A percentile compares a stretch with the other conserved stretches of the same genome.
Conservation (phyloP, 1,139 yeast genomes). For the Hansenula anomala region DNA sequence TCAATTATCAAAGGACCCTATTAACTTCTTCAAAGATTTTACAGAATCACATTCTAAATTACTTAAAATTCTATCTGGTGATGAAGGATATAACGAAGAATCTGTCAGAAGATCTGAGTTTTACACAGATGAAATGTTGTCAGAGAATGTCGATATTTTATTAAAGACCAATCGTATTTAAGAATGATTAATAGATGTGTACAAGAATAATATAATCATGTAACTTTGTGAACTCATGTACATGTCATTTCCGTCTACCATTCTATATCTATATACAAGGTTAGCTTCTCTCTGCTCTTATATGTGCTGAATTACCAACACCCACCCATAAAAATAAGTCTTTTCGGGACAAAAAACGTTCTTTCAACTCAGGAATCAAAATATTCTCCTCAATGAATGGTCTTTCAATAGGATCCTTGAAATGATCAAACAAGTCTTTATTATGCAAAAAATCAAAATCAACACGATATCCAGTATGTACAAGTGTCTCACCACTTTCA, state of each 20-base stretch:
- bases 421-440: not conserved
- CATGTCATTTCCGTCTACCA: too few relatives aligned
- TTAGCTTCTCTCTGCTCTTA: too few relatives aligned
- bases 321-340: not conserved
- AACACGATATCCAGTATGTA: not conserved
- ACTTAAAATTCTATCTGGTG: slow-evolving; percentile 66
- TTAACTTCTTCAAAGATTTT: slow-evolving; percentile 68
- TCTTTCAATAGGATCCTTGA: not conserved
- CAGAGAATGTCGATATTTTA: slow-evolving; percentile 72
- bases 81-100: slow-evolving; percentile 89
- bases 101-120: slow-evolving; percentile 78
- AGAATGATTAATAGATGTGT: not conserved
- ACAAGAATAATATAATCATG: too few relatives aligned
- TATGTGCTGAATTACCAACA: too few relatives aligned
- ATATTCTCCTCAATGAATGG: not conserved
- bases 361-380: not conserved
- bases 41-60: slow-evolving; percentile 71
- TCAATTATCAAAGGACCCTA: slow-evolving; percentile 72
- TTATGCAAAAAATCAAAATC: not conserved
- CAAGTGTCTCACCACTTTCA: not conserved
- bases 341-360: not conserved
- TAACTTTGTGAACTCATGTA: too few relatives aligned
- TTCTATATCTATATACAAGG: too few relatives aligned
- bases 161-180: slow-evolving; percentile 36
- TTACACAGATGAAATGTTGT: slow-evolving; percentile 62